phyloP scores from a whole-genome alignment of 495 filamentous ascomycete genomes.

The Tuber calosporum region DNA sequence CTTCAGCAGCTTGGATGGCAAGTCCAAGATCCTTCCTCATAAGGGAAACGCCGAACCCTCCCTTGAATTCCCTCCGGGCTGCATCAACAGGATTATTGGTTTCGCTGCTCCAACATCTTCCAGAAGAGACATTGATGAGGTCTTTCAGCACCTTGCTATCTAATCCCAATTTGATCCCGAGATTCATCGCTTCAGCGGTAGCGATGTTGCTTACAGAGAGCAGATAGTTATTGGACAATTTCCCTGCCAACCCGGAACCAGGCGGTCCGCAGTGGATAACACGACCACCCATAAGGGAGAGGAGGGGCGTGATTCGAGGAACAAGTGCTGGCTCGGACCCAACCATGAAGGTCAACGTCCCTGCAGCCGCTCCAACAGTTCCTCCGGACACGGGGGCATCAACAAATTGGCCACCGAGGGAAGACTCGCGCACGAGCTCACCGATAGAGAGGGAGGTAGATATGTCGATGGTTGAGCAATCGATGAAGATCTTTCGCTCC shows the following conservation, averaged over 20 bases:
- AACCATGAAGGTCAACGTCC: slow-evolving; percentile 79
- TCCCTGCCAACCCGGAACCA: slow-evolving; percentile 72
- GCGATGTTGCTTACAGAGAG: slow-evolving; percentile 89
- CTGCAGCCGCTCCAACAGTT: slow-evolving; percentile 69
- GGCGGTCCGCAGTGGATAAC: slow-evolving; percentile 74
- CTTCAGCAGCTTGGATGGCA: slow-evolving; percentile 63
- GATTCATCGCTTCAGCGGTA: slow-evolving; percentile 85
- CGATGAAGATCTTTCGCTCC: slow-evolving; percentile 62
- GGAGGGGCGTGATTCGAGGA: slow-evolving; percentile 53
- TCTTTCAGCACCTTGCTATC: slow-evolving; percentile 69
- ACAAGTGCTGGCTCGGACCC: slow-evolving; percentile 58
- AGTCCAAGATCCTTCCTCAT: slow-evolving; percentile 79
- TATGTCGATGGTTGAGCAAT: slow-evolving; percentile 81
- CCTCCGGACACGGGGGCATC: slow-evolving; percentile 83
- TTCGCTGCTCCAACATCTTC: slow-evolving; percentile 85
- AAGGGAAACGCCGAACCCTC: slow-evolving; percentile 73
- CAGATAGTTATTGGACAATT: slow-evolving; percentile 90
- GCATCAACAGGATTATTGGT: slow-evolving; percentile 88
- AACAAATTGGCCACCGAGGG: slow-evolving; percentile 55
- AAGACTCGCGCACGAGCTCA: slow-evolving; percentile 52
- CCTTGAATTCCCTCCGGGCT: slow-evolving; percentile 66
- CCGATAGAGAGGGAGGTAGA: slow-evolving; percentile 63
- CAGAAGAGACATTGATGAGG: slow-evolving; percentile 78
- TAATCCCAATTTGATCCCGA: slow-evolving; percentile 76
- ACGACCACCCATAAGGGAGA: slow-evolving; percentile 73